Conservation (phyloP, 1,284 basidiomycete genomes). For the Boletus sp. region DNA sequence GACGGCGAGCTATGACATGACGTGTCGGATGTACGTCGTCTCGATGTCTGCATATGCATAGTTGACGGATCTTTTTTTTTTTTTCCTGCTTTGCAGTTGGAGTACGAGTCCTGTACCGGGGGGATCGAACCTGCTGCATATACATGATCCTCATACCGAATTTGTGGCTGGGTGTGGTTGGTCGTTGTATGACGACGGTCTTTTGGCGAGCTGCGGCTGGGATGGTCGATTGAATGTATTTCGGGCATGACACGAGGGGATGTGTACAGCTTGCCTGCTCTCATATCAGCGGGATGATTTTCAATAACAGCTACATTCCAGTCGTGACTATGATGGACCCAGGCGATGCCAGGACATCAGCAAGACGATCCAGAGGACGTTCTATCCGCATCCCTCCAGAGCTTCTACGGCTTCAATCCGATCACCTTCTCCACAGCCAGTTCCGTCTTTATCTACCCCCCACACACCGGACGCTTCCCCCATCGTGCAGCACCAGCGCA, state of each 20-base stretch:
- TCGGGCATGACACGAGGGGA: constrained; percentile 39
- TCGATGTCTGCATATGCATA: background rate
- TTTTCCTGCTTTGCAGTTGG: constrained; percentile 46
- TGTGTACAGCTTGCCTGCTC: background rate
- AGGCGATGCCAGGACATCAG: too few species aligned
- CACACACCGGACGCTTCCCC: constrained; percentile 11
- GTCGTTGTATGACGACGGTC: constrained; percentile 82
- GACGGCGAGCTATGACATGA: constrained; percentile 94
- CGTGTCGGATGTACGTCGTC: constrained; percentile 75
- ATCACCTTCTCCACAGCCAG: constrained; percentile 56
- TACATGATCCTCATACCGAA: constrained; percentile 88
- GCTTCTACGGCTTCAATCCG: constrained; percentile 57
- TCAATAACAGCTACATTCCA: too few species aligned
- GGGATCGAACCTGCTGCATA: constrained; percentile 55
- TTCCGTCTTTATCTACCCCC: constrained; percentile 41
- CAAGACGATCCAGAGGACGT: constrained; percentile 56
- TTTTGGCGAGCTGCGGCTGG: constrained; percentile 88
- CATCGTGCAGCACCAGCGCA: background rate
- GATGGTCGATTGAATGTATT: constrained; percentile 82
- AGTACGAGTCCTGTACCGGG: constrained; percentile 51
- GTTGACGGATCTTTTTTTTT: background rate
- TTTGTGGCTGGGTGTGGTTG: constrained; percentile 92
- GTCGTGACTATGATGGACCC: too few species aligned
- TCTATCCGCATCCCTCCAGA: constrained; percentile 54
- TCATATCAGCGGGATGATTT: background rate